Conservation (phyloP, 106 monocot species). For the Acorus calamus region DNA sequence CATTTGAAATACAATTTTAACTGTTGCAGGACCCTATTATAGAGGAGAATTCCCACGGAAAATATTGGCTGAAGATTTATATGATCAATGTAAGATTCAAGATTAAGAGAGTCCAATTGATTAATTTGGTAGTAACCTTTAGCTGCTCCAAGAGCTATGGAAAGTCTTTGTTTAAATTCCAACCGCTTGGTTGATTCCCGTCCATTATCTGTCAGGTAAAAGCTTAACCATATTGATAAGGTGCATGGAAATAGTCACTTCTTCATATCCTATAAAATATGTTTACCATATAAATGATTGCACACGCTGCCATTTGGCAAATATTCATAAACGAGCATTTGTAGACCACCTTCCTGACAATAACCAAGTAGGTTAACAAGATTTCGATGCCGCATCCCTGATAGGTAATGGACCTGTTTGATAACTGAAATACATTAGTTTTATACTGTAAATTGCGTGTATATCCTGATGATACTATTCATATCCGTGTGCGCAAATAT, state of each 20-base stretch:
- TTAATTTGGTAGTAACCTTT: conserved; percentile 32
- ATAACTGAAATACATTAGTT: background rate
- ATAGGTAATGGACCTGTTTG: conserved; percentile 38
- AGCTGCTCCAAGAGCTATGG: conserved; percentile 64
- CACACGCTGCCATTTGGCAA: conserved; percentile 60
- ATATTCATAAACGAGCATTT: conserved; percentile 64
- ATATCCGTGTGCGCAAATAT: too few species aligned
- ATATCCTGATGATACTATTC: too few species aligned
- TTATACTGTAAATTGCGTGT: too few species aligned
- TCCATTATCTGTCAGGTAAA: conserved; percentile 16
- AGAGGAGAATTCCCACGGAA: too few species aligned
- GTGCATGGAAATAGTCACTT: background rate
- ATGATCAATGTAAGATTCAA: background rate
- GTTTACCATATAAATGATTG: conserved; percentile 62
- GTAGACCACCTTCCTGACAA: conserved; percentile 61
- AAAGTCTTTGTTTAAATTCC: conserved; percentile 72
- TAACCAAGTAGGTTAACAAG: conserved; percentile 65
- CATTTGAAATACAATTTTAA: background rate
- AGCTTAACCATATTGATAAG: background rate
- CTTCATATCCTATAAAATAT: background rate
- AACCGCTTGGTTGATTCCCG: conserved; percentile 28
- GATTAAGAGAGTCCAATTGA: background rate
- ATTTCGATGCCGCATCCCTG: conserved; percentile 52
- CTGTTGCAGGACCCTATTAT: too few species aligned
- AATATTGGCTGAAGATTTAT: too few species aligned